Conservation (phyloP, 2,329 filamentous ascomycete genomes). For the Balansia obtecta region DNA sequence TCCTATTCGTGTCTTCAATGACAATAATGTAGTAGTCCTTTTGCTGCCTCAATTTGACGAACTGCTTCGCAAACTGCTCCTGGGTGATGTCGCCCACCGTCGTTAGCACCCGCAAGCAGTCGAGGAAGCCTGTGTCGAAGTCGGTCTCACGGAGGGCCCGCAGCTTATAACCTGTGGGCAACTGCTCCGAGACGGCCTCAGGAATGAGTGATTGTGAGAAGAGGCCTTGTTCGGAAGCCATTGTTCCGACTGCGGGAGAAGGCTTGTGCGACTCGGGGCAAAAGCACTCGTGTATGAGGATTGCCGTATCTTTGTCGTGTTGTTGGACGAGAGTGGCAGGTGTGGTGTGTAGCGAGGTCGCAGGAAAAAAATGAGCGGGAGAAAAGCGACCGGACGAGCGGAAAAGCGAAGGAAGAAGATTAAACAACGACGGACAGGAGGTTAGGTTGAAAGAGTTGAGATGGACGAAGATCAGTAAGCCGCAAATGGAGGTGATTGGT, state of each 20-base stretch:
- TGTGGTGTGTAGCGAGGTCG: not conserved
- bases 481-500: not conserved
- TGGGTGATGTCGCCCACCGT: slow-evolving; percentile 79
- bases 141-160: slow-evolving; percentile 70
- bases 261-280: not conserved
- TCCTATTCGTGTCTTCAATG: slow-evolving; percentile 56
- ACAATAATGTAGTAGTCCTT: slow-evolving; percentile 79
- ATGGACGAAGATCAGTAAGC: not conserved
- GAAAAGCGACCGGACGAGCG: not conserved
- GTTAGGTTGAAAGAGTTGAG: not conserved
- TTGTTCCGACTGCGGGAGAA: slow-evolving; percentile 5
- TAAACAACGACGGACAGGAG: not conserved
- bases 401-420: not conserved
- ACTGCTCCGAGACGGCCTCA: slow-evolving; percentile 53
- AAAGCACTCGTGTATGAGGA: not conserved
- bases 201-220: slow-evolving; percentile 72
- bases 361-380: not conserved
- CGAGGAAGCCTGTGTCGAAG: slow-evolving; percentile 72
- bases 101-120: slow-evolving; percentile 82
- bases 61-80: slow-evolving; percentile 64
- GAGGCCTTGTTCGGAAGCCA: slow-evolving; percentile 40
- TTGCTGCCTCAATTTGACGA: slow-evolving; percentile 65
- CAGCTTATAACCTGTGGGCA: slow-evolving; percentile 73
- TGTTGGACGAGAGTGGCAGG: not conserved
- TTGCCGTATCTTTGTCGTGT: not conserved